Evolutionary conservation across 1,139 yeast genomes (phyloP), one percentile per base, ranked within the genome.

Genomic region (Kodamaea plutei): DNA sequence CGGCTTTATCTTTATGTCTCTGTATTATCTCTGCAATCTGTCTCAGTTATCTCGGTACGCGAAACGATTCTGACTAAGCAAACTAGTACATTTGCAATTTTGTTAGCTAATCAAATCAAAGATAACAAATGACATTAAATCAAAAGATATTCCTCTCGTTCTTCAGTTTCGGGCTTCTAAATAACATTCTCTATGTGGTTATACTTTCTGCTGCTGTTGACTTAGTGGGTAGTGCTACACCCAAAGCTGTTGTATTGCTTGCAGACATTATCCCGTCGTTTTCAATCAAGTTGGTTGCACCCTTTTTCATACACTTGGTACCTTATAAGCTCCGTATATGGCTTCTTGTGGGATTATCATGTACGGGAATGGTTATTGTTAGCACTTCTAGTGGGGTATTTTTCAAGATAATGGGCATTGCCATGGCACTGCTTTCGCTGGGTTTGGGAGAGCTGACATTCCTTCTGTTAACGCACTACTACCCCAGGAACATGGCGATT

Each of bases 401-500:
- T 0, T 29, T 62, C 14, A 73, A 76, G 33, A 55, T 89, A 11
- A 38, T 72, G 10, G 97, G 97, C 0, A 79, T 89, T n/a, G 64
- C 73, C 6, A 46, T 89, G 44, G 96, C 97, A 0, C 84, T 95
- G 1, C 48, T 77, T 5, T 81, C 95, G 10, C 81, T 95, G 1
- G 97, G 97, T 0, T 58, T 88, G 16, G 98, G 98, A 1, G 98
- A 91, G 50, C 66, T 84, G 11, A 84, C 96, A 0, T 91, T 89
- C 43, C 58, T 91, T 29, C 95, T 84, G 52, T 61, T 91, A 53
- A 84, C 96, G 1, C 95, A 87, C 52, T 76, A 62, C 44, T 80
- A 73, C 47, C 66, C 66, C 12, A 69, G 69, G 20, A 52, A 58
- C 12, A 35, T 44, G 29, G 69, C 95, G 3, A 64, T 91, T 28